Conservation (phyloP, 2,329 filamentous ascomycete species). For the Metarhizium sp. region DNA sequence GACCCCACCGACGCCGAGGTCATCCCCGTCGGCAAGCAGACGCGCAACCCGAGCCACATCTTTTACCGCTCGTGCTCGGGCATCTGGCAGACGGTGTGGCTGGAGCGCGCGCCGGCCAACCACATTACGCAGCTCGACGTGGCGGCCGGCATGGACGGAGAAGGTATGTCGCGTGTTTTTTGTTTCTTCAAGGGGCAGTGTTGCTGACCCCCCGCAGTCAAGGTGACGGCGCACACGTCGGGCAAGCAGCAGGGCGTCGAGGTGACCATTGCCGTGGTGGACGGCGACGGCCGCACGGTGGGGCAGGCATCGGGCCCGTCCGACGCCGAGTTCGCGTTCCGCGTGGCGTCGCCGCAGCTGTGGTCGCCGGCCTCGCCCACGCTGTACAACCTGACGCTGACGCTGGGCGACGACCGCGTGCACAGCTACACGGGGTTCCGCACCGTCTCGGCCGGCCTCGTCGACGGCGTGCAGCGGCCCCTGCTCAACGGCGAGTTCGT, state of each 20-base stretch:
- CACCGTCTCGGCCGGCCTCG: conserved; percentile 45
- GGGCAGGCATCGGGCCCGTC: conserved; percentile 33
- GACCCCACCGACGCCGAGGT: conserved; percentile 56
- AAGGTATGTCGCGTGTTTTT: conserved; percentile 24
- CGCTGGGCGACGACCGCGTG: conserved; percentile 40
- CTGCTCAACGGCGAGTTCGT: conserved; percentile 60
- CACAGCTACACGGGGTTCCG: conserved; percentile 62
- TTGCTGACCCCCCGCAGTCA: conserved; percentile 19
- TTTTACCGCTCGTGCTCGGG: conserved; percentile 66
- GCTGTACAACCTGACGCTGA: conserved; percentile 55
- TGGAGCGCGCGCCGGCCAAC: conserved; percentile 50
- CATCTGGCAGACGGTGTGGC: conserved; percentile 68
- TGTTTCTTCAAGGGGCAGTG: conserved; percentile 19
- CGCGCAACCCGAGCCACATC: conserved; percentile 46
- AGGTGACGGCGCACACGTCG: conserved; percentile 43
- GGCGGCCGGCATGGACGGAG: conserved; percentile 44
- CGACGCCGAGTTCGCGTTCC: conserved; percentile 44
- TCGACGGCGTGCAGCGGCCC: conserved; percentile 51
- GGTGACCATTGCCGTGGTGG: conserved; percentile 27
- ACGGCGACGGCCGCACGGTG: conserved; percentile 28
- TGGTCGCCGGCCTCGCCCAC: conserved; percentile 57
- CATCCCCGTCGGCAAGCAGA: conserved; percentile 60
- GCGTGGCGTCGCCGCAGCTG: conserved; percentile 41
- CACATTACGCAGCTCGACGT: conserved; percentile 52
- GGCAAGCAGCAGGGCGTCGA: conserved; percentile 21